Conservation (phyloP, 2,329 filamentous ascomycete genomes). For the Sclerotinia spermophila region DNA sequence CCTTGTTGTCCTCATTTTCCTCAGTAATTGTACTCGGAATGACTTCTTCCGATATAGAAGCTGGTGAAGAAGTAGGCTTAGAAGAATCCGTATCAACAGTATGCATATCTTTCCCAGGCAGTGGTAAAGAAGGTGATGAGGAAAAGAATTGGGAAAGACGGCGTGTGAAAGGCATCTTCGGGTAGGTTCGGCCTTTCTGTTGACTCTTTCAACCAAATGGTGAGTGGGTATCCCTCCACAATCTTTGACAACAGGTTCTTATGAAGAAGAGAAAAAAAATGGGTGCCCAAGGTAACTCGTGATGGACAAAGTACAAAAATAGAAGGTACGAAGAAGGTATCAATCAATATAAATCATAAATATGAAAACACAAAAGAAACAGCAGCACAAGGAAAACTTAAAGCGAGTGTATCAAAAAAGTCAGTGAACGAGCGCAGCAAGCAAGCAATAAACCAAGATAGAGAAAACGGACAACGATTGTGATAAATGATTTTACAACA, state of each 20-base stretch:
- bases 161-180: conserved; percentile 17
- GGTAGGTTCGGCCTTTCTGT: conserved; percentile 13
- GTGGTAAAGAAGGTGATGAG: conserved; percentile 1
- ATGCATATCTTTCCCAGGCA: conserved; percentile 14
- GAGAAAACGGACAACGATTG: conserved; percentile 13
- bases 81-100: not conserved
- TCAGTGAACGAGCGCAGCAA: conserved; percentile 15
- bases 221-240: conserved; percentile 12
- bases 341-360: conserved; percentile 10
- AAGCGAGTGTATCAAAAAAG: not conserved
- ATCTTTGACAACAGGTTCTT: conserved; percentile 9
- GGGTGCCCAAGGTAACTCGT: conserved; percentile 10
- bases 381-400: not conserved
- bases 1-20: not conserved
- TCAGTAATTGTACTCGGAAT: not conserved
- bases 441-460: conserved; percentile 2
- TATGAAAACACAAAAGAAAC: conserved; percentile 11
- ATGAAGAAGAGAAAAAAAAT: conserved; percentile 10
- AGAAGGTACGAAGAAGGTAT: conserved; percentile 11
- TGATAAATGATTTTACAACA: not conserved
- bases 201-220: conserved; percentile 6
- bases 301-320: conserved; percentile 3
- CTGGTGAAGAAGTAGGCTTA: not conserved
- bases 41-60: conserved; percentile 9
- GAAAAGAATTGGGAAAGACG: conserved; percentile 17